Conservation (phyloP, 1,284 basidiomycete species). For the Cutaneotrichosporon dermatis region DNA sequence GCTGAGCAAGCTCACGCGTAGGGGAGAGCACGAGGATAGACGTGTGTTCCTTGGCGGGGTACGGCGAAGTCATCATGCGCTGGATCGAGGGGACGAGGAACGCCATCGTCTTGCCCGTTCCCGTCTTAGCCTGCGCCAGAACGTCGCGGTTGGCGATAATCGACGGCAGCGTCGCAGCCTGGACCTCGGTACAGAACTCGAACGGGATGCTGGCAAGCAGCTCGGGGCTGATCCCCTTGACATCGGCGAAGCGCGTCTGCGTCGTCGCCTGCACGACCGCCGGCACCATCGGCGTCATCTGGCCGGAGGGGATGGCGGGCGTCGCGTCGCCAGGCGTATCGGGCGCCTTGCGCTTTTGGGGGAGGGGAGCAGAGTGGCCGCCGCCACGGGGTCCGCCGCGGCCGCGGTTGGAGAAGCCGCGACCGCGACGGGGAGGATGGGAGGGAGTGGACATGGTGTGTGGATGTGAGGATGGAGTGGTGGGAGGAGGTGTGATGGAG, state of each 20-base stretch:
- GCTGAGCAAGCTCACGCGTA: slow-evolving; percentile 53
- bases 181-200: slow-evolving; percentile 49
- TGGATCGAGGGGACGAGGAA: slow-evolving; percentile 54
- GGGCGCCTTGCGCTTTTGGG: background rate
- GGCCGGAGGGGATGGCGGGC: slow-evolving; percentile 8
- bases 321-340: background rate
- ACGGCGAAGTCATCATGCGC: slow-evolving; percentile 35
- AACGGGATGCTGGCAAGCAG: slow-evolving; percentile 42
- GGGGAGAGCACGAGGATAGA: slow-evolving; percentile 50
- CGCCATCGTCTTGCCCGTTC: slow-evolving; percentile 55
- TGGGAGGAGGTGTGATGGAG: no score
- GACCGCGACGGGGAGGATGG: no score
- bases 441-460: no score
- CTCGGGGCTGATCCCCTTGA: slow-evolving; percentile 19
- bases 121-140: slow-evolving; percentile 55
- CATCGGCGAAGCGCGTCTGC: slow-evolving; percentile 22
- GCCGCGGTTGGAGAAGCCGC: no score
- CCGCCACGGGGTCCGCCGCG: no score
- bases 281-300: slow-evolving; percentile 9
- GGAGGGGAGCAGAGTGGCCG: background rate
- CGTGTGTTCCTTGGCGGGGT: slow-evolving; percentile 24
- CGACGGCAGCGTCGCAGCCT: slow-evolving; percentile 52
- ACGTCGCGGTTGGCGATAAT: slow-evolving; percentile 49
- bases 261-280: slow-evolving; percentile 12
- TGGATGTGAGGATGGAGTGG: no score